Evolutionary conservation across 2,329 filamentous ascomycete species (phyloP).

Genomic region (Fusarium sp.): DNA sequence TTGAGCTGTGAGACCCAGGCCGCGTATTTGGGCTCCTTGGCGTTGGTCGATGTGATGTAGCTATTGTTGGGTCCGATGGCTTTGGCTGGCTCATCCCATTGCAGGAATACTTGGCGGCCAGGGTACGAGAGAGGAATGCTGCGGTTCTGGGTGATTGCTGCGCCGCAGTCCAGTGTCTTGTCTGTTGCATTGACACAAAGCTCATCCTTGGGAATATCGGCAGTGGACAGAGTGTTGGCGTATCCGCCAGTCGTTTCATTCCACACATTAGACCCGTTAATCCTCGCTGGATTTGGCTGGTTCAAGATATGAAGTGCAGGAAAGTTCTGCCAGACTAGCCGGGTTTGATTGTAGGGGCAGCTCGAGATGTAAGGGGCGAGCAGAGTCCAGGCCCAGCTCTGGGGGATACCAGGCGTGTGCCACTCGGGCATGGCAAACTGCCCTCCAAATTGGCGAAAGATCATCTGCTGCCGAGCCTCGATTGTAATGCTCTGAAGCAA

Average conservation of each 20-base stretch:
- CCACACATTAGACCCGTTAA: slow-evolving; percentile 70
- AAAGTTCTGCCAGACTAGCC: slow-evolving; percentile 88
- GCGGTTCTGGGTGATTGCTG: slow-evolving; percentile 76
- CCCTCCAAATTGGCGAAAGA: slow-evolving; percentile 85
- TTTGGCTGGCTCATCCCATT: slow-evolving; percentile 78
- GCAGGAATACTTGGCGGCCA: slow-evolving; percentile 76
- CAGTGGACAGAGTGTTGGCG: slow-evolving; percentile 65
- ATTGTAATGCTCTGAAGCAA: slow-evolving; percentile 81
- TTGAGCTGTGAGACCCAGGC: slow-evolving; percentile 84
- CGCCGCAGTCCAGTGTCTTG: slow-evolving; percentile 67
- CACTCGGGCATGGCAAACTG: slow-evolving; percentile 85
- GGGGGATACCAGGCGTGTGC: slow-evolving; percentile 83
- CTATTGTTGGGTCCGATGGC: slow-evolving; percentile 83
- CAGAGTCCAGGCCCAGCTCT: slow-evolving; percentile 87
- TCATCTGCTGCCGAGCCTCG: slow-evolving; percentile 85
- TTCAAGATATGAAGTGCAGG: slow-evolving; percentile 78
- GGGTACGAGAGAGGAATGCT: slow-evolving; percentile 79
- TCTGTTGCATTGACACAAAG: slow-evolving; percentile 69
- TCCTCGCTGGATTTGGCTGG: slow-evolving; percentile 79
- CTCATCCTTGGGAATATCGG: slow-evolving; percentile 57
- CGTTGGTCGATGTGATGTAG: slow-evolving; percentile 76
- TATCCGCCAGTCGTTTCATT: slow-evolving; percentile 74
- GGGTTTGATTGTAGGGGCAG: slow-evolving; percentile 79
- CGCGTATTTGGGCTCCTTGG: slow-evolving; percentile 72
- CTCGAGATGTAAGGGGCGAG: slow-evolving; percentile 84